Base-by-base conservation (phyloP, 106 monocot species). In the Agapanthus africanus region DNA sequence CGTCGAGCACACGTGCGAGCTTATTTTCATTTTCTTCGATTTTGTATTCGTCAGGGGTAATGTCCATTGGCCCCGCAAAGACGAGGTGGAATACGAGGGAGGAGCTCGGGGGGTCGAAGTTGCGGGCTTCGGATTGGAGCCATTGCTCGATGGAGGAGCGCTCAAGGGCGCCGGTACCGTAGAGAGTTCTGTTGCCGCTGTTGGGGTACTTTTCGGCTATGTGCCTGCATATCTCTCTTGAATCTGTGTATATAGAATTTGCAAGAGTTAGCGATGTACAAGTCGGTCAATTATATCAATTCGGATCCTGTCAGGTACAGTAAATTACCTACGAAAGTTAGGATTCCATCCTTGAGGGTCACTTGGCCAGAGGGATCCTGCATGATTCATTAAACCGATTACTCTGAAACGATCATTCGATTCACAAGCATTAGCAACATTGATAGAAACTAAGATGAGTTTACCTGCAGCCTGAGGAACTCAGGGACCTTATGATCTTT, bases 291-390 rank as follows among this genome's bases (percentile, higher is more conserved):
- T 27, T 56, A 25, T 2, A 4, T 27, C 56, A 14, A 56, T 5
- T 56, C 11, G 9, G 16, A 28, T n/a, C n/a, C n/a, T 56, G 56
- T 56, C 7, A 27, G 8, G 9, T 56, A 56, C 8, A 27, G 9
- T 61, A 6, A 38, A 36, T 68, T 76, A 83, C 83, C 83, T 6
- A 72, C 33, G 8, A 79, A 21, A 10, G 76, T 79, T 22, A 33
- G 42, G 33, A 46, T 32, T 16, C 83, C 83, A 36, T 83, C 76
- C 30, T 72, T 79, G 72, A 83, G 76, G 25, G 76, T 83, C 4
- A 83, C 79, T 62, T 79, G 79, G 46, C 83, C 83, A 49, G 63
- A 68, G 7, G 76, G 79, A 73, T 83, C 76, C 83, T 83, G 64
- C 37, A 68, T 30, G n/a, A 63, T 36, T 27, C 37, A 25, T 10